These are phyloP conservation scores for Selaginella tamariscina DNA, from an alignment of 75 land plant species.

Conservation along the genomic window DNA sequence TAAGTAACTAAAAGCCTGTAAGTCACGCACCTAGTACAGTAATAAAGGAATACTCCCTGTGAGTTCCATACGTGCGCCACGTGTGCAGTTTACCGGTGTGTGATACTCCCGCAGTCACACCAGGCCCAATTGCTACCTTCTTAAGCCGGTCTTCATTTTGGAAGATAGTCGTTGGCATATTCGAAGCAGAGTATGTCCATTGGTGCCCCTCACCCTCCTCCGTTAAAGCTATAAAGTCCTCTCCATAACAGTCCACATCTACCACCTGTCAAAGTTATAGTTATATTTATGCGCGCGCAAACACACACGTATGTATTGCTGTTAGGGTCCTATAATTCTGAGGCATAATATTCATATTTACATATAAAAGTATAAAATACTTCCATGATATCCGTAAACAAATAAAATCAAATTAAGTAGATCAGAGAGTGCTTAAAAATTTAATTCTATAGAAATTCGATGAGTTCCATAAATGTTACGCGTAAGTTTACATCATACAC, in stretches of 20 bases:
- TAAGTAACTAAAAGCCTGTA: neutral
- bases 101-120: conserved; percentile 32
- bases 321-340: too few species aligned
- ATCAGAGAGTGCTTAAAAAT: too few species aligned
- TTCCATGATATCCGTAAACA: too few species aligned
- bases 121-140: conserved; percentile 29
- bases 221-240: conserved; percentile 34
- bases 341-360: too few species aligned
- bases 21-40: conserved; percentile 23
- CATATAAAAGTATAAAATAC: too few species aligned
- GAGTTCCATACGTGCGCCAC: conserved; percentile 21
- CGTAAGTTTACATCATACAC: too few species aligned
- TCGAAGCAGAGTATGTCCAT: conserved; percentile 34
- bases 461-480: too few species aligned
- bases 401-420: too few species aligned
- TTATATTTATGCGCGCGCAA: neutral
- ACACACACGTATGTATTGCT: too few species aligned
- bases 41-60: conserved; percentile 16
- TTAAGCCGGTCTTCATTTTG: conserved; percentile 27
- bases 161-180: conserved; percentile 23
- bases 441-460: too few species aligned
- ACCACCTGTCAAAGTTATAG: conserved; percentile 20
- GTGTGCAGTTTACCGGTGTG: conserved; percentile 29
- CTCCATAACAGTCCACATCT: conserved; percentile 36
- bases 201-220: conserved; percentile 38